These are phyloP conservation scores for Colletotrichum echinochloae DNA, from an alignment of 2,329 filamentous ascomycete genomes.

Conservation along the genomic window DNA sequence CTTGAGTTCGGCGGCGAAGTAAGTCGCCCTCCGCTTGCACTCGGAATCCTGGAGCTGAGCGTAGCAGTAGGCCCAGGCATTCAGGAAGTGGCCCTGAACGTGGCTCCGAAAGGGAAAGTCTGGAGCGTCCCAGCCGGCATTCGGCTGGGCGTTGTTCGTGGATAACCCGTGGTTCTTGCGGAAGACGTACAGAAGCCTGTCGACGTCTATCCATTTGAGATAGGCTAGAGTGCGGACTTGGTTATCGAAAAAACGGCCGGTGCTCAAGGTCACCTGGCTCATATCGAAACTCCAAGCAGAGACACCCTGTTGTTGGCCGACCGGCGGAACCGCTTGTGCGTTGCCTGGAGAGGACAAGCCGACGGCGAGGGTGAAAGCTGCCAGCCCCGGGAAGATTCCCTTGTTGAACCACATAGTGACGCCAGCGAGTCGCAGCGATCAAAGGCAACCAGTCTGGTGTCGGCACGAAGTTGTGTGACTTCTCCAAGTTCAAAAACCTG, in stretches of 20 bases:
- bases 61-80: slow-evolving; percentile 63
- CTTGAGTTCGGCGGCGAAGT: slow-evolving; percentile 59
- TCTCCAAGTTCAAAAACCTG: neutral
- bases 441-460: no score
- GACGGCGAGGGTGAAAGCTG: neutral
- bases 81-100: slow-evolving; percentile 63
- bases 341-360: neutral
- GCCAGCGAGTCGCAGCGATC: neutral
- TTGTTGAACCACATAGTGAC: slow-evolving; percentile 15
- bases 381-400: neutral
- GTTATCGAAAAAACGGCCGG: slow-evolving; percentile 56
- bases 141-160: slow-evolving; percentile 58
- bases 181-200: slow-evolving; percentile 63
- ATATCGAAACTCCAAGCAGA: slow-evolving; percentile 54
- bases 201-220: slow-evolving; percentile 57
- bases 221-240: slow-evolving; percentile 61
- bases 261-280: slow-evolving; percentile 53
- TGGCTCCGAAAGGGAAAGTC: slow-evolving; percentile 66
- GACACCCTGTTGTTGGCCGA: slow-evolving; percentile 48
- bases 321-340: slow-evolving; percentile 46
- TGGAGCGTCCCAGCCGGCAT: slow-evolving; percentile 66
- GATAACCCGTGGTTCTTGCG: slow-evolving; percentile 58
- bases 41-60: slow-evolving; percentile 55
- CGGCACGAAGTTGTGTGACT: neutral
- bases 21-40: slow-evolving; percentile 59